These are phyloP conservation scores for Blumeria graminis DNA, from an alignment of 2,329 filamentous ascomycete species.

Conservation along the genomic window DNA sequence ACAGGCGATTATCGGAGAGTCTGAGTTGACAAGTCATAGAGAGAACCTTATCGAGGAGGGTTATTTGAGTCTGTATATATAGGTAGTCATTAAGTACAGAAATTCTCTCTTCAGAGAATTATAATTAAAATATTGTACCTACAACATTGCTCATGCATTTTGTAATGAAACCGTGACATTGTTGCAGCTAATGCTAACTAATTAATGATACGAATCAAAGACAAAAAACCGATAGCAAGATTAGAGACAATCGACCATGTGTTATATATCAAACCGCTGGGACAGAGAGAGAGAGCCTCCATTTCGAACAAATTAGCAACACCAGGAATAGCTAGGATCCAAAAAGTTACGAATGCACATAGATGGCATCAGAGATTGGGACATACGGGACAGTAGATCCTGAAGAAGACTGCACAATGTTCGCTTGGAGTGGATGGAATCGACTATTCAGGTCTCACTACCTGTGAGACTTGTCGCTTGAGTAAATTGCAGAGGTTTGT, in stretches of 20 bases:
- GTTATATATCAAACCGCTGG: neutral
- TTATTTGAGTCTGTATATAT: too few species aligned
- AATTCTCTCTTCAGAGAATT: too few species aligned
- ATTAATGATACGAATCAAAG: neutral
- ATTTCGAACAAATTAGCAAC: neutral
- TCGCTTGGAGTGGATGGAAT: neutral
- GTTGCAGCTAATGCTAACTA: neutral
- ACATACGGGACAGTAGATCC: neutral
- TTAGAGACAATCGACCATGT: neutral
- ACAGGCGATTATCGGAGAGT: too few species aligned
- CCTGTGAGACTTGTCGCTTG: neutral
- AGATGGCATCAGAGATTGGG: neutral
- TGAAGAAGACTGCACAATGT: neutral
- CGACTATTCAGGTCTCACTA: neutral
- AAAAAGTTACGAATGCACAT: neutral
- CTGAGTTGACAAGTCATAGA: too few species aligned
- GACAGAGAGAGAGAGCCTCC: neutral
- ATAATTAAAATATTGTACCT: too few species aligned
- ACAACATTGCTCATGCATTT: too few species aligned
- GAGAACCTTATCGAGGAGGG: too few species aligned
- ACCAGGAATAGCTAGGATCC: neutral
- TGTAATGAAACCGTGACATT: neutral
- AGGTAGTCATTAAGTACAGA: too few species aligned
- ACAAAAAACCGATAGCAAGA: neutral
- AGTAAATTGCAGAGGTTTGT: neutral